Conservation (phyloP, 768 basidiomycete genomes). For the Xerocomellus intermedius region DNA sequence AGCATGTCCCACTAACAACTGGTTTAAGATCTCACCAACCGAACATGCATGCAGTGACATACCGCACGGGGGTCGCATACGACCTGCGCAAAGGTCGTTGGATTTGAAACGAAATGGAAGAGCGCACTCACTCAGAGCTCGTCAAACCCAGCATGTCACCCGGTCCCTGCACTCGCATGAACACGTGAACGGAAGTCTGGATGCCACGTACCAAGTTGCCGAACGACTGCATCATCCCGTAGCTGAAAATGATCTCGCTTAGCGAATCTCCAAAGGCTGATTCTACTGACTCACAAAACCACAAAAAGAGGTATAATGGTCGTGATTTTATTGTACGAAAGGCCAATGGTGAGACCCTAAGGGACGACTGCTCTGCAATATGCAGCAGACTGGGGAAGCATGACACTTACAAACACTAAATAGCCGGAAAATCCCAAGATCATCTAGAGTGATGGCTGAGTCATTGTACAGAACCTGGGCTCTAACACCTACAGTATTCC, state of each 20-base stretch:
- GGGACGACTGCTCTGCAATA: background rate
- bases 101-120: slow-evolving; percentile 1
- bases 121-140: slow-evolving; percentile 54
- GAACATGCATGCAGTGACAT: background rate
- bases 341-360: slow-evolving; percentile 53
- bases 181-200: background rate
- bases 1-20: slow-evolving; percentile 56
- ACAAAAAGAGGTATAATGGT: slow-evolving; percentile 64
- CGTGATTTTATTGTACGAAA: slow-evolving; percentile 60
- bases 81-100: slow-evolving; percentile 38
- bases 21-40: background rate
- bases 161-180: slow-evolving; percentile 48
- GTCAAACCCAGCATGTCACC: slow-evolving; percentile 70
- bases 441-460: slow-evolving; percentile 41
- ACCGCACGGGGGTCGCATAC: slow-evolving; percentile 64
- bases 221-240: slow-evolving; percentile 69
- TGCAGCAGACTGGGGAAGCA: background rate
- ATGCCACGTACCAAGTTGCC: slow-evolving; percentile 54
- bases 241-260: slow-evolving; percentile 36
- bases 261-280: background rate
- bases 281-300: slow-evolving; percentile 48
- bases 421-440: slow-evolving; percentile 69
- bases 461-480: background rate
- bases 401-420: slow-evolving; percentile 51
- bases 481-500: slow-evolving; percentile 47